A percentile compares a stretch with the other conserved stretches of the same genome.
These are phyloP conservation scores for Candida boidinii DNA, from an alignment of 805 yeast genomes.

Conservation along the genomic window DNA sequence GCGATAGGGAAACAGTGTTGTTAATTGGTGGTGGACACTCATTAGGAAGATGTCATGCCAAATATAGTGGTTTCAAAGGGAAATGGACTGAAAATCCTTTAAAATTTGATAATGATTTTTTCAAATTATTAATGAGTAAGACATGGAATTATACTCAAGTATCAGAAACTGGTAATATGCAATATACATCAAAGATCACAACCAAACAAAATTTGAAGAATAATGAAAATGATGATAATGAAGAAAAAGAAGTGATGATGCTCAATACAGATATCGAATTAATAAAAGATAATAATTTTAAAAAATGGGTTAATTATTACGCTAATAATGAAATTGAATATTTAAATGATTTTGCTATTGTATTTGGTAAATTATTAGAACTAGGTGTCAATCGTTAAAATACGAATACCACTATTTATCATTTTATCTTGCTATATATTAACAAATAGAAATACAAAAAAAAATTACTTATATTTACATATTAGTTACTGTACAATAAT, in stretches of 20 bases:
- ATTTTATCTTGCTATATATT: too few species aligned
- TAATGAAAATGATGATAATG: slow-evolving; percentile 25
- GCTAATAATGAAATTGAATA: slow-evolving; percentile 58
- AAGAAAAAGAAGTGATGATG: slow-evolving; percentile 59
- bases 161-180: slow-evolving; percentile 32
- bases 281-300: slow-evolving; percentile 50
- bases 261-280: slow-evolving; percentile 68
- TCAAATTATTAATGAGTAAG: slow-evolving; percentile 40
- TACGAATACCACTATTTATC: too few species aligned
- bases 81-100: slow-evolving; percentile 36
- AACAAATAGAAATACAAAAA: too few species aligned
- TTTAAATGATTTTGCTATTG: slow-evolving; percentile 55
- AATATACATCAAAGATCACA: too few species aligned
- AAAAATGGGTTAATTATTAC: slow-evolving; percentile 53
- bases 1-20: slow-evolving; percentile 66
- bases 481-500: too few species aligned
- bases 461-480: too few species aligned
- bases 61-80: slow-evolving; percentile 40
- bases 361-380: slow-evolving; percentile 57
- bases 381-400: slow-evolving; percentile 31
- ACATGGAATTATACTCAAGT: slow-evolving; percentile 28
- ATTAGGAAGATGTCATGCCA: slow-evolving; percentile 66
- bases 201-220: too few species aligned
- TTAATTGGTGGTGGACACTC: slow-evolving; percentile 72
- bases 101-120: slow-evolving; percentile 35